These are phyloP conservation scores for Colletotrichum sojae DNA, from an alignment of 2,329 filamentous ascomycete species.

Conservation along the genomic window DNA sequence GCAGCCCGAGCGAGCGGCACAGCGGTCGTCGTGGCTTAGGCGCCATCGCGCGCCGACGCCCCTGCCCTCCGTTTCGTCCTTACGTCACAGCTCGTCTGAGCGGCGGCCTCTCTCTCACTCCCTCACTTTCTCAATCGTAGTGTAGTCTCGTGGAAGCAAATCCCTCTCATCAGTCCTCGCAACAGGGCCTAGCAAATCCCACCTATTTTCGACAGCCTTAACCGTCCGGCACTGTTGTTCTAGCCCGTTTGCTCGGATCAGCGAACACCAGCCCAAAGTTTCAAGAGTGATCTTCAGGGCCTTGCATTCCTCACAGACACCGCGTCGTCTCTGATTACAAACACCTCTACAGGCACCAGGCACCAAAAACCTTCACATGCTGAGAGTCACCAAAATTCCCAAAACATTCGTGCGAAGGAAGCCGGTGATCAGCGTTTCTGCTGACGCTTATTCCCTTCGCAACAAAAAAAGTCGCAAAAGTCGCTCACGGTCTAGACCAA, in stretches of 20 bases:
- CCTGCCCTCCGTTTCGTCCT: constrained; percentile 27
- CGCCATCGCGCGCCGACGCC: neutral
- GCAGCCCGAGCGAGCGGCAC: neutral
- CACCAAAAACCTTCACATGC: too few species aligned
- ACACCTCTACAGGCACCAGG: too few species aligned
- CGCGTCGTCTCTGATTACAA: too few species aligned
- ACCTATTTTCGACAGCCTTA: too few species aligned
- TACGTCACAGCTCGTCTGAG: constrained; percentile 18
- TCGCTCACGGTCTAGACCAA: constrained; percentile 26
- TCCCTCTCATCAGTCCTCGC: neutral
- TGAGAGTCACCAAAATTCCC: too few species aligned
- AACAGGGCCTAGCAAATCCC: too few species aligned
- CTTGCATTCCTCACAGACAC: too few species aligned
- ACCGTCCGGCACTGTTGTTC: too few species aligned
- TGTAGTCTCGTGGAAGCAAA: neutral
- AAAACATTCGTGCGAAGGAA: constrained; percentile 2
- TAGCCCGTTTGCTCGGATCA: too few species aligned
- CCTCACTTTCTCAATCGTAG: neutral
- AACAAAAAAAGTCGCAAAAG: constrained; percentile 1
- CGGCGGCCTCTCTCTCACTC: constrained; percentile 8
- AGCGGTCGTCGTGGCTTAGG: neutral
- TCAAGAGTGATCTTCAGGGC: too few species aligned
- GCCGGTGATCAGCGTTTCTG: constrained; percentile 8
- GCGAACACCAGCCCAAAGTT: too few species aligned
- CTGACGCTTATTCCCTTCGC: constrained; percentile 23